Evolutionary conservation across 2,329 filamentous ascomycete genomes (phyloP).

Genomic region (Neospermospora avenae): DNA sequence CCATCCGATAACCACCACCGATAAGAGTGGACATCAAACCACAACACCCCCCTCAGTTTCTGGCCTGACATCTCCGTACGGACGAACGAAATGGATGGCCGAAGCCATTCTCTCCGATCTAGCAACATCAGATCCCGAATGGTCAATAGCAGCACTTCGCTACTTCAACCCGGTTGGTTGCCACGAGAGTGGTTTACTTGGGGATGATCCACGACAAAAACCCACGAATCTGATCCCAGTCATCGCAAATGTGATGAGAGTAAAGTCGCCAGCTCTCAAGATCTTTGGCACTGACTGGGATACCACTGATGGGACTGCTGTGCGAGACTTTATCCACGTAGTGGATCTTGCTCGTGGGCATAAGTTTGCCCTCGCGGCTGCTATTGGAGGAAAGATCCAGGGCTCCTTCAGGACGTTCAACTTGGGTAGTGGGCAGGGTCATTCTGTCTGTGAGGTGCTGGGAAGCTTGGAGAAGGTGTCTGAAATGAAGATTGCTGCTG

Average conservation of each 20-base stretch:
- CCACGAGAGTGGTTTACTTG: conserved; percentile 57
- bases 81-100: conserved; percentile 63
- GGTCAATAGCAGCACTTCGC: conserved; percentile 58
- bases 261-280: conserved; percentile 48
- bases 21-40: conserved; percentile 26
- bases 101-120: conserved; percentile 62
- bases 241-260: conserved; percentile 57
- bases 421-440: conserved; percentile 43
- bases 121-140: conserved; percentile 55
- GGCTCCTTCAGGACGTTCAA: conserved; percentile 43
- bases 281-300: conserved; percentile 63
- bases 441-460: conserved; percentile 42
- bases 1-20: conserved; percentile 43
- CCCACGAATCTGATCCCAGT: conserved; percentile 64
- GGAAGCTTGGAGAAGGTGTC: conserved; percentile 38
- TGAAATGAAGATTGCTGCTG: conserved; percentile 36
- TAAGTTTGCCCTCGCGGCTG: conserved; percentile 51
- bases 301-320: conserved; percentile 59
- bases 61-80: conserved; percentile 61
- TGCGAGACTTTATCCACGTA: conserved; percentile 65
- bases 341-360: conserved; percentile 61
- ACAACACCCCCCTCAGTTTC: conserved; percentile 45
- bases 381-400: conserved; percentile 34
- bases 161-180: conserved; percentile 68
- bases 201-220: conserved; percentile 57